Base-by-base conservation (phyloP, 805 yeast species). In the Candida coleopterorum region DNA sequence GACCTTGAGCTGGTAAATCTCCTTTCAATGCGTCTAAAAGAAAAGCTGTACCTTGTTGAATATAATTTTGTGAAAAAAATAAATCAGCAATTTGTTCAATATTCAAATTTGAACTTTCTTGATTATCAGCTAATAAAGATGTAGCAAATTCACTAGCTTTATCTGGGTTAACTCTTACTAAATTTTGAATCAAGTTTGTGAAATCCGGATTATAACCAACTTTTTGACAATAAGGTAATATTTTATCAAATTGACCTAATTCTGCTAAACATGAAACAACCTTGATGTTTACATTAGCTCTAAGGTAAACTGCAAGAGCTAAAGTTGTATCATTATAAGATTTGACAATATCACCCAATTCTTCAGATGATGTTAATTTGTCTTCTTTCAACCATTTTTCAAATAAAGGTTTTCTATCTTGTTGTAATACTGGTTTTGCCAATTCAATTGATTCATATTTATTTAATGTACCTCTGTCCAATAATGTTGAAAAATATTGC, bases 1-100 rank as follows among this genome's bases (percentile, higher is more conserved):
- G 95, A 12, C 96, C 97, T 56, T 93, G 96, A 45, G 89, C 83
- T 27, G 97, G 97, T 25, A 81, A 74, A 64, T 93, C 96, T 45
- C 81, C 85, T 69, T 93, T 93, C 58, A 93, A 74, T 8, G 97
- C 97, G 62, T 93, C 98, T 50, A 93, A 72, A 53, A 93, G 69
- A 69, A 93, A 87, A 10, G 98, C 96, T 23, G 99, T 93, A 58
- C 97, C 98, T 70, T 90, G 97, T 67, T 89, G 98, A 49, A 93
- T 79, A 56, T 78, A 81, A 64, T 90, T 89, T 60, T 93, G 97
- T 27, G 95, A 82, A 59, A 93, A 80, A 72, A 93, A 93, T 47
- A 93, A 82, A 57, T 93, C 98, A 22, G 96, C 89, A 48, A 87
- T 73, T 49, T 81, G 80, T 67, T 88, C 96, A 44, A 89, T 71